Conservation (phyloP, 169 alveolate genomes). For the Neospora caninum region DNA sequence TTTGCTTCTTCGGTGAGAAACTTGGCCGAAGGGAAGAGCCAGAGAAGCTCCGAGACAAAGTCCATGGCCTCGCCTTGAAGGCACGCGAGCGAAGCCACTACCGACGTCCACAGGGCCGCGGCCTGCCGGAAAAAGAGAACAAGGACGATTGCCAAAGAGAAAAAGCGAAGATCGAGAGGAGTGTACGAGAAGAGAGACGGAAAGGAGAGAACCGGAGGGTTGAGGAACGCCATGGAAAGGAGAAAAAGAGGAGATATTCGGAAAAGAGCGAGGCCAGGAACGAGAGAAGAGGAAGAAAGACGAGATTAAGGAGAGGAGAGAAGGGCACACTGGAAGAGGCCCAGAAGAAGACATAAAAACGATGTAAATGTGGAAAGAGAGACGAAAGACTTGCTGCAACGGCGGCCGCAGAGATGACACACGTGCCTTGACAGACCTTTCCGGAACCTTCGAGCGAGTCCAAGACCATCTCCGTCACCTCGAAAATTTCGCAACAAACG, state of each 20-base stretch:
- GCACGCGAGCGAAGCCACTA: not conserved
- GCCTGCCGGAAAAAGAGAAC: not conserved
- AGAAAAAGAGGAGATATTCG: not conserved
- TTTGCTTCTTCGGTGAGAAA: not conserved
- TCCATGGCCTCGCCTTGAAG: constrained; percentile 11
- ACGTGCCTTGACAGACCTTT: not conserved
- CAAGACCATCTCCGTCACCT: not conserved
- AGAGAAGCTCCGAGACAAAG: not conserved
- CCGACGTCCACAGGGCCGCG: not conserved
- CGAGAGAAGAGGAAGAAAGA: not conserved
- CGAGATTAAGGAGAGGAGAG: not conserved
- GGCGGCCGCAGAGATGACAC: not conserved
- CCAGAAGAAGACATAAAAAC: not conserved
- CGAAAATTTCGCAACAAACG: not conserved
- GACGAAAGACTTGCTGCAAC: not conserved
- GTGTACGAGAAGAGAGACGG: not conserved
- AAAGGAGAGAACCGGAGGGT: not conserved
- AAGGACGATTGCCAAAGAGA: not conserved
- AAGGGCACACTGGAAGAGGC: no score
- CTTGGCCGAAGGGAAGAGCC: constrained; percentile 5
- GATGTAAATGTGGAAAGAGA: not conserved
- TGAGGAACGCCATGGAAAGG: not conserved
- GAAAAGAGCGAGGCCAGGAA: not conserved
- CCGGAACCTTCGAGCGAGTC: not conserved
- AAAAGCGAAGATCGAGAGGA: not conserved